Base-by-base conservation (phyloP, 2,329 filamentous ascomycete genomes). In the Sclerotinia minor region DNA sequence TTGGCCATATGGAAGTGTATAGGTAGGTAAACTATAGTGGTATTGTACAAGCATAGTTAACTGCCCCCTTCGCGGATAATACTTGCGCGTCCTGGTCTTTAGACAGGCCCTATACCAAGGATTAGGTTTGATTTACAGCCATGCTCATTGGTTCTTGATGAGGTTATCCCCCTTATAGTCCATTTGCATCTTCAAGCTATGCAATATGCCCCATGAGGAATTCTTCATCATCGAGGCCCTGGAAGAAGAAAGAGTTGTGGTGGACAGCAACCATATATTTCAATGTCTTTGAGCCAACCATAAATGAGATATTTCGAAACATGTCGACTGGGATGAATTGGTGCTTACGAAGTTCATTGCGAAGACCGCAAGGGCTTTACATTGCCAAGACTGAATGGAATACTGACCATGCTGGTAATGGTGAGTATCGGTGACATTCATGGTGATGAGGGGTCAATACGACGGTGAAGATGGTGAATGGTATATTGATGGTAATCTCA, bases 271-370 rank as follows among this genome's bases (percentile, higher is more conserved):
- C 19, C 11, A 13, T 32, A 19, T 15, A 41, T 26, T 3, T n/a
- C 21, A 32, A 4, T 38, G 52, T 17, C 15, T 41, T 49, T 49
- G 15, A 35, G 17, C 64, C 64, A 65, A 65, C 41, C 13, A 29
- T 21, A 11, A 8, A 21, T n/a, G 29, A 24, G 32, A 26, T 60
- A 13, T 66, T 65, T 60, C 32, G 35, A 60, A 35, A 60, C 17
- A 44, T 29, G 21, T 29, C 13, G 17, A 35, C 52, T 24, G 32
- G 24, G 19, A 52, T 66, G 45, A 66, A 66, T 6, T 19, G 19
- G 41, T 41, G 64, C 54, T 66, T 47, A 60, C 64, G 45, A 60
- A 60, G 24, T 60, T 26, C 64, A 60, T 66, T 60, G 54, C 64
- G 54, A 60, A 60, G 32, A 49, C 44, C 4, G 11, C 58, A 47